phyloP scores from a whole-genome alignment of 2,329 filamentous ascomycete genomes.

The Colletotrichum lindemuthianum region DNA sequence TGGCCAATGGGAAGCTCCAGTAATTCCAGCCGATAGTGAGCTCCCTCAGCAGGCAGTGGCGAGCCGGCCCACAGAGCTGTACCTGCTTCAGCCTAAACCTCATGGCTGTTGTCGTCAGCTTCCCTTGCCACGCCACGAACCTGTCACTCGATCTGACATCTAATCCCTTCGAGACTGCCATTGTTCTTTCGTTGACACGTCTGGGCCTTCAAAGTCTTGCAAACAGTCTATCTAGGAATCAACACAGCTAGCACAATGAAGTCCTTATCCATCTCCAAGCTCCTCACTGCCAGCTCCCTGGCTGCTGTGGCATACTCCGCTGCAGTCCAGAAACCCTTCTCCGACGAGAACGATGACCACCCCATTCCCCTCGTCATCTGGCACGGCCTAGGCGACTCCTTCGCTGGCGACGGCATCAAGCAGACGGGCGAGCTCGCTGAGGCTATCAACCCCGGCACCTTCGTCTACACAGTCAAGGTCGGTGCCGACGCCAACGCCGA shows the following conservation, averaged over 20 bases:
- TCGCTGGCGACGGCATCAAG: conserved; percentile 78
- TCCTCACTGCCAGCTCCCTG: conserved; percentile 44
- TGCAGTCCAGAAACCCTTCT: conserved; percentile 25
- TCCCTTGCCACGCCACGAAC: conserved; percentile 37
- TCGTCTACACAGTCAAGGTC: conserved; percentile 82
- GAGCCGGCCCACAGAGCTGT: conserved; percentile 39
- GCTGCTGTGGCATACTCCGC: conserved; percentile 38
- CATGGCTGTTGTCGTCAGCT: conserved; percentile 39
- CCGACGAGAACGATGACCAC: conserved; percentile 61
- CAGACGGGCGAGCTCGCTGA: conserved; percentile 77
- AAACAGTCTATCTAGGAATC: not conserved
- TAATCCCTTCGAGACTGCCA: not conserved
- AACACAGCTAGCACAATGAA: conserved; percentile 40
- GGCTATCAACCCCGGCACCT: conserved; percentile 80
- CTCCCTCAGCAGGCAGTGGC: conserved; percentile 4
- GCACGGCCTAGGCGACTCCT: conserved; percentile 85
- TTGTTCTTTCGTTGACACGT: conserved; percentile 3
- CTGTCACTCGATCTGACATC: conserved; percentile 17
- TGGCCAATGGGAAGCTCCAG: conserved; percentile 37
- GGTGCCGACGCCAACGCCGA: conserved; percentile 74
- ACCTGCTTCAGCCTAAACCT: conserved; percentile 32
- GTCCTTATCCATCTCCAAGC: conserved; percentile 45
- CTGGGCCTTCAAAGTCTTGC: not conserved
- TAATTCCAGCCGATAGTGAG: conserved; percentile 16
- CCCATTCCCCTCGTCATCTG: conserved; percentile 92